A percentile compares a stretch with the other conserved stretches of the same genome.
Evolutionary conservation across 768 basidiomycete genomes (phyloP).

Genomic region (Dendrothele bispora): DNA sequence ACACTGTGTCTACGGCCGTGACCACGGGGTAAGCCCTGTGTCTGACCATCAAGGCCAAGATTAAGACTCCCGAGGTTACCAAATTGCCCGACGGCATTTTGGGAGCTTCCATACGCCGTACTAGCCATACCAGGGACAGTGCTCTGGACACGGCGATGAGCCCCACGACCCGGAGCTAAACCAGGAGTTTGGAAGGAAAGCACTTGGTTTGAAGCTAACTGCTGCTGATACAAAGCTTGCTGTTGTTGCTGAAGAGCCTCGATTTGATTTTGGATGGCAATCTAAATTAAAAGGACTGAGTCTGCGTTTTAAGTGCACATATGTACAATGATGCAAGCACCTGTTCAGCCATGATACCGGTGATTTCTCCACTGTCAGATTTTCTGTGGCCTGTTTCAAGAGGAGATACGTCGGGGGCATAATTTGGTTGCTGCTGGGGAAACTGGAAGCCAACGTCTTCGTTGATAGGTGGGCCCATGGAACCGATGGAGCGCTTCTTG

Average conservation of each 20-base stretch:
- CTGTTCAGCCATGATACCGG: conserved; percentile 95
- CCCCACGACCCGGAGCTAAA: conserved; percentile 57
- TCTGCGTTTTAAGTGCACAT: conserved; percentile 6
- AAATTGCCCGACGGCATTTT: conserved; percentile 70
- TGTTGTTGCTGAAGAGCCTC: conserved; percentile 90
- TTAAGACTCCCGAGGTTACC: conserved; percentile 50
- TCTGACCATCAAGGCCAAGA: conserved; percentile 63
- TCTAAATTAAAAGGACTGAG: conserved; percentile 39
- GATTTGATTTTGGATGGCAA: conserved; percentile 88
- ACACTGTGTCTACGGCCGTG: conserved; percentile 91
- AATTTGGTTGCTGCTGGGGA: conserved; percentile 63
- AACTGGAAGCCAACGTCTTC: conserved; percentile 84
- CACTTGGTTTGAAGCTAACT: conserved; percentile 85
- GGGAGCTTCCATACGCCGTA: conserved; percentile 41
- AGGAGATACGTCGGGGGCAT: conserved; percentile 26
- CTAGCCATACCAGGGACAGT: conserved; percentile 62
- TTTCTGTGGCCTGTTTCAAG: conserved; percentile 48
- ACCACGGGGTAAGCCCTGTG: conserved; percentile 70
- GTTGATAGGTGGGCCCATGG: conserved; percentile 71
- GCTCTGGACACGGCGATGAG: conserved; percentile 85
- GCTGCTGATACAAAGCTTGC: conserved; percentile 86
- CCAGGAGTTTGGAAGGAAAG: conserved; percentile 79
- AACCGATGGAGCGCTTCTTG: conserved; percentile 48
- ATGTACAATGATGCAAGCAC: conserved; percentile 38
- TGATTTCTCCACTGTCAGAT: conserved; percentile 72